Percentiles rank a stretch among this genome's conserved stretches.
These are phyloP conservation scores for Escallonia rubra DNA, from an alignment of 129 eudicot species.

Conservation along the genomic window DNA sequence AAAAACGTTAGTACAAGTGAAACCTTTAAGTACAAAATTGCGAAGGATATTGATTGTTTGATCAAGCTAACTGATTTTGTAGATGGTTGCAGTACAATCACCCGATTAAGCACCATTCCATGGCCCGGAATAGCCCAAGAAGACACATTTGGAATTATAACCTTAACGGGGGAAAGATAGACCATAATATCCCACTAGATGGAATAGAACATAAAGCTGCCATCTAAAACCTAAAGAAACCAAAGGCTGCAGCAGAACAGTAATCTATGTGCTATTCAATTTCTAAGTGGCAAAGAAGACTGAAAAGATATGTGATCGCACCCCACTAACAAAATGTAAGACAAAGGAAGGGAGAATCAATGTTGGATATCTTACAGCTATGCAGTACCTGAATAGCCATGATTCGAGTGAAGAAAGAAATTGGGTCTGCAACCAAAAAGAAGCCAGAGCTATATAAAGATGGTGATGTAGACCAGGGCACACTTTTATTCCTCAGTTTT, in stretches of 20 bases:
- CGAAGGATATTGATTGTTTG: neutral
- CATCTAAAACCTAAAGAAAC: constrained; percentile 35
- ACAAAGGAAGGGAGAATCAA: constrained; percentile 33
- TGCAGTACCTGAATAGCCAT: constrained; percentile 38
- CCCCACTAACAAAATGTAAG: constrained; percentile 3
- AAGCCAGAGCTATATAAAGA: constrained; percentile 14
- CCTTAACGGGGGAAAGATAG: constrained; percentile 18
- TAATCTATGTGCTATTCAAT: constrained; percentile 21
- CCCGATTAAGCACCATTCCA: neutral
- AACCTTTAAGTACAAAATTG: no score
- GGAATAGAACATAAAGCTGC: constrained; percentile 53
- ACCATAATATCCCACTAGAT: constrained; percentile 40
- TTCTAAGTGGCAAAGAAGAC: constrained; percentile 16
- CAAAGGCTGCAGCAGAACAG: constrained; percentile 61
- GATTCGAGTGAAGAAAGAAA: constrained; percentile 55
- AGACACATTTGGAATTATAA: constrained; percentile 22
- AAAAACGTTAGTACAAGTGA: no score
- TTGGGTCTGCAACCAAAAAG: constrained; percentile 6
- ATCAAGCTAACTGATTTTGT: neutral
- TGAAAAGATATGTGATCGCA: constrained; percentile 29
- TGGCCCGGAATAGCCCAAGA: neutral
- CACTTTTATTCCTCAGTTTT: constrained; percentile 22
- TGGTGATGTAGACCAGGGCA: constrained; percentile 34
- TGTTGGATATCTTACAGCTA: constrained; percentile 45
- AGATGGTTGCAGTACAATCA: neutral